These are phyloP conservation scores for Datisca glomerata DNA, from an alignment of 306 rosid species.

Conservation along the genomic window DNA sequence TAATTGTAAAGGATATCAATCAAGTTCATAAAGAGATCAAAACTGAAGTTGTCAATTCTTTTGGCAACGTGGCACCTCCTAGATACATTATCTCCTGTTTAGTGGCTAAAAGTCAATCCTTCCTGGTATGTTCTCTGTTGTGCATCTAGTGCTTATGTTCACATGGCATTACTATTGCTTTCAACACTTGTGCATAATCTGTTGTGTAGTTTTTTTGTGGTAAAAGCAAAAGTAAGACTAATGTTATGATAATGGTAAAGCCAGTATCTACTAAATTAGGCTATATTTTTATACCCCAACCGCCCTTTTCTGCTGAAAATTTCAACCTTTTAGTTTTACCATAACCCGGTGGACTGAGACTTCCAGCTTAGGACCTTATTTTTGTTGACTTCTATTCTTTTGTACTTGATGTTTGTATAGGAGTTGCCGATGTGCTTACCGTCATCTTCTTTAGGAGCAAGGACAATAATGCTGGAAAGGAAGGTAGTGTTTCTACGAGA, in stretches of 20 bases:
- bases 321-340: too few relatives aligned
- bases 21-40: constrained; percentile 1
- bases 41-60: constrained; percentile 8
- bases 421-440: constrained; percentile 28
- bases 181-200: too few relatives aligned
- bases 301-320: too few relatives aligned
- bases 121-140: constrained; percentile 21
- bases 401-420: constrained; percentile 17
- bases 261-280: too few relatives aligned
- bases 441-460: background rate
- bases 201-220: too few relatives aligned
- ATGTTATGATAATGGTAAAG: too few relatives aligned
- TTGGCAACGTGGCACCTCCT: constrained; percentile 8
- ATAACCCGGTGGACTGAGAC: too few relatives aligned
- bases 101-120: constrained; percentile 19
- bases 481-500: constrained; percentile 32
- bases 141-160: background rate
- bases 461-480: background rate
- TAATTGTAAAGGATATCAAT: constrained; percentile 6
- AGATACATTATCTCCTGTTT: constrained; percentile 18
- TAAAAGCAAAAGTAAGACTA: too few relatives aligned
- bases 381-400: constrained; percentile 6
- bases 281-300: too few relatives aligned
- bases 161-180: too few relatives aligned
- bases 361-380: background rate